A percentile compares a stretch with the other conserved stretches of the same genome.
These are phyloP conservation scores for Tilletia walkeri DNA, from an alignment of 1,284 basidiomycete species.

Conservation along the genomic window DNA sequence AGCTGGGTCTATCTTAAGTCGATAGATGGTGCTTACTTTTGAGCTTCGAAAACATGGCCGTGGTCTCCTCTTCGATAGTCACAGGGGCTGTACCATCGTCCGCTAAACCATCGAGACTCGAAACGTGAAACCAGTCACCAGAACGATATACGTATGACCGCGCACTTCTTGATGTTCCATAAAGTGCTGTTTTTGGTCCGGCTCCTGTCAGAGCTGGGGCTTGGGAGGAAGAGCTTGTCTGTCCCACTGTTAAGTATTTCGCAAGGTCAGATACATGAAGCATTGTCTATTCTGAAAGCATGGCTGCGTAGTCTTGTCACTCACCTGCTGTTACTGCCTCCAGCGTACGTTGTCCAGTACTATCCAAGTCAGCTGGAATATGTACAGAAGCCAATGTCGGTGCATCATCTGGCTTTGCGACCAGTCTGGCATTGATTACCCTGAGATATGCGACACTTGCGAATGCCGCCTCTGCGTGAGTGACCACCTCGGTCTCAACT, in stretches of 20 bases:
- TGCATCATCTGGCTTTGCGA: conserved; percentile 29
- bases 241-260: too few relatives aligned
- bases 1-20: background rate
- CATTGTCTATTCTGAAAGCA: too few relatives aligned
- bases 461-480: conserved; percentile 46
- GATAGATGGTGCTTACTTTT: background rate
- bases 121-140: background rate
- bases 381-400: conserved; percentile 18
- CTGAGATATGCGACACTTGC: conserved; percentile 49
- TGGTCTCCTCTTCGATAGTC: background rate
- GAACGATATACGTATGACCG: background rate
- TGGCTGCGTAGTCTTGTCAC: too few relatives aligned
- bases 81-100: background rate
- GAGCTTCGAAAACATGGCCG: background rate
- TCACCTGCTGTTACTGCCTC: conserved; percentile 25
- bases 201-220: too few relatives aligned
- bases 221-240: too few relatives aligned
- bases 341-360: conserved; percentile 27
- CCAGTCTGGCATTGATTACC: conserved; percentile 34
- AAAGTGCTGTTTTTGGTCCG: too few relatives aligned
- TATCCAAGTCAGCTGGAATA: conserved; percentile 32
- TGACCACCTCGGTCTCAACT: conserved; percentile 36
- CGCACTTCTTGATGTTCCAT: too few relatives aligned
- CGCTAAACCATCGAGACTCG: background rate
- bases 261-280: too few relatives aligned